Conservation (phyloP, 23 red algal genomes). For the Gracilariopsis chorda region DNA sequence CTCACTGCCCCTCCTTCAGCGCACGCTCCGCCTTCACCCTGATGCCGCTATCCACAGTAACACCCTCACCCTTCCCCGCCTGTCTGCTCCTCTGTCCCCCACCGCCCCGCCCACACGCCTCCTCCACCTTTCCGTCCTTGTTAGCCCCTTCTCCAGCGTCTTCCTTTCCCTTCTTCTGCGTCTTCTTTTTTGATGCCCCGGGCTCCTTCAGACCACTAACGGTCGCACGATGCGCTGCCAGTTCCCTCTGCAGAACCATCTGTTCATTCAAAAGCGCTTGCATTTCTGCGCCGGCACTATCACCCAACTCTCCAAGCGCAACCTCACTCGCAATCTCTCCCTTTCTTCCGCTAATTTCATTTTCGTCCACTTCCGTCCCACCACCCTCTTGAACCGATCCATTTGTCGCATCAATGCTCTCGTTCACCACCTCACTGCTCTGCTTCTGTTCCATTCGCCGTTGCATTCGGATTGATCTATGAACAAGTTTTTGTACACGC, state of each 20-base stretch:
- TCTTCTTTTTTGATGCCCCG: not conserved
- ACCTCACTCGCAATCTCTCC: not conserved
- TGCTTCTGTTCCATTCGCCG: slow-evolving; percentile 26
- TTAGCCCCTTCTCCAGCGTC: not conserved
- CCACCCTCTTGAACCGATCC: not conserved
- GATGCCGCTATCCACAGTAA: too few relatives aligned
- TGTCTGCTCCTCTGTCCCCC: not conserved
- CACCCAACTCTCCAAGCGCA: not conserved
- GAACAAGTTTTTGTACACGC: slow-evolving; percentile 25
- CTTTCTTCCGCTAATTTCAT: not conserved
- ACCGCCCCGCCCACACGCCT: not conserved
- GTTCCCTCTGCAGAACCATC: not conserved
- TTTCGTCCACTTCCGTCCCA: not conserved
- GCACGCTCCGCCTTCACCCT: too few relatives aligned
- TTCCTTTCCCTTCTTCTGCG: too few relatives aligned
- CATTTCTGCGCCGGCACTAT: not conserved
- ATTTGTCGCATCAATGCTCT: not conserved
- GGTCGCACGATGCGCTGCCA: not conserved
- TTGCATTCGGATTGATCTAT: slow-evolving; percentile 34
- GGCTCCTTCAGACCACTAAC: not conserved
- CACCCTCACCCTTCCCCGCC: not conserved
- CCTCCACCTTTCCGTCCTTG: not conserved
- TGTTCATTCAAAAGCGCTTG: not conserved
- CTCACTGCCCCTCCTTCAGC: too few relatives aligned
- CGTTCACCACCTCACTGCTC: not conserved